Evolutionary conservation across 2,329 filamentous ascomycete genomes (phyloP).

Genomic region (Paraphoma sp.): DNA sequence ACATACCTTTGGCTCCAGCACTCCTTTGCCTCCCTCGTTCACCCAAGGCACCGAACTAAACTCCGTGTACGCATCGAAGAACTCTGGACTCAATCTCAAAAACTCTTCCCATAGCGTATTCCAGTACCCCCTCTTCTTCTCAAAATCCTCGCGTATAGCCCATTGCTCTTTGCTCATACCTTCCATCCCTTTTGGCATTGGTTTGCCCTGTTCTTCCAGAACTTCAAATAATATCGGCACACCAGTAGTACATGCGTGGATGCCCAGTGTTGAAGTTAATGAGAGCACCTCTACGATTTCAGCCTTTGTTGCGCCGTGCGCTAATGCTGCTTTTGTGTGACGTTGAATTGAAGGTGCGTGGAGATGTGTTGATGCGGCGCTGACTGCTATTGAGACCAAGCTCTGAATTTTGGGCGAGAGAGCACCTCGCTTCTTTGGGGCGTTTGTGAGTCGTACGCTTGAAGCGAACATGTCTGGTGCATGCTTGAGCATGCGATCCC

Average conservation of each 20-base stretch:
- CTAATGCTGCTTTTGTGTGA: slow-evolving; percentile 50
- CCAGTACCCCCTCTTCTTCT: slow-evolving; percentile 56
- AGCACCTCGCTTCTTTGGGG: slow-evolving; percentile 40
- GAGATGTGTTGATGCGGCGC: slow-evolving; percentile 54
- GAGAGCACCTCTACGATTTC: slow-evolving; percentile 58
- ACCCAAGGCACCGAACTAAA: slow-evolving; percentile 55
- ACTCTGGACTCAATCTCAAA: slow-evolving; percentile 53
- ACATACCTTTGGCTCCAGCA: slow-evolving; percentile 53
- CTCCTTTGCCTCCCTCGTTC: slow-evolving; percentile 37
- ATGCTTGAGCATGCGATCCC: slow-evolving; percentile 34
- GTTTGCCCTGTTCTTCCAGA: slow-evolving; percentile 52
- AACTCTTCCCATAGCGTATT: slow-evolving; percentile 55
- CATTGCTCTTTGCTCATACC: slow-evolving; percentile 47
- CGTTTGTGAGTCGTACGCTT: slow-evolving; percentile 29
- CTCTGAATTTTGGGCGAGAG: slow-evolving; percentile 52
- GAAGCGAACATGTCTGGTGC: slow-evolving; percentile 41
- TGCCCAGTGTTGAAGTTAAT: slow-evolving; percentile 53
- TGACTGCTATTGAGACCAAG: slow-evolving; percentile 54
- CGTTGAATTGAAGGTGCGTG: slow-evolving; percentile 52
- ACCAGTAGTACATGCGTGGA: slow-evolving; percentile 57
- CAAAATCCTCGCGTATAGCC: slow-evolving; percentile 52
- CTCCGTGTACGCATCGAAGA: slow-evolving; percentile 57
- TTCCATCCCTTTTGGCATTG: slow-evolving; percentile 32
- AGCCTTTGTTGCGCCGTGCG: slow-evolving; percentile 48
- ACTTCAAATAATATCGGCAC: slow-evolving; percentile 57